Percentiles rank a stretch among this genome's conserved stretches.
Evolutionary conservation across 2,329 filamentous ascomycete species (phyloP).

Genomic region (Colletotrichum sp.): DNA sequence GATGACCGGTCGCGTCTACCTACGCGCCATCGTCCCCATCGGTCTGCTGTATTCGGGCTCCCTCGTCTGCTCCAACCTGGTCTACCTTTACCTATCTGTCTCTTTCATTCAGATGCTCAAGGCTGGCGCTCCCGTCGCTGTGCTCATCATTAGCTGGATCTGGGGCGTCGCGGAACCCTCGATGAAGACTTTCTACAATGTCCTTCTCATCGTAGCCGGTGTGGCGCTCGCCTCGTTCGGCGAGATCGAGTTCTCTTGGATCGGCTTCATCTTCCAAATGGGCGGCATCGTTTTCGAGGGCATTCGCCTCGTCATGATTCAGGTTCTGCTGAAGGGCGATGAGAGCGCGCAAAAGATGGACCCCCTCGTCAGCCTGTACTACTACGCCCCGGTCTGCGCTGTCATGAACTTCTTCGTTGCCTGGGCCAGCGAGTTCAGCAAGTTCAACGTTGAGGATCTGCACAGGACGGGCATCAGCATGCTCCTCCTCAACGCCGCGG

Average conservation of each 20-base stretch:
- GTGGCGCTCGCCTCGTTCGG: conserved; percentile 60
- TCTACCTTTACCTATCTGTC: conserved; percentile 71
- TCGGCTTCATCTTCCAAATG: conserved; percentile 72
- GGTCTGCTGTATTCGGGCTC: conserved; percentile 69
- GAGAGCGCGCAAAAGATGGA: conserved; percentile 78
- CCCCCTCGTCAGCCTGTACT: conserved; percentile 85
- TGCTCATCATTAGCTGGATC: conserved; percentile 69
- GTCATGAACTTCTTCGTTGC: conserved; percentile 78
- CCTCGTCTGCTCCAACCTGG: conserved; percentile 70
- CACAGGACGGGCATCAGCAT: conserved; percentile 67
- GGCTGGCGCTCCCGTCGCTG: conserved; percentile 70
- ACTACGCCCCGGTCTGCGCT: conserved; percentile 86
- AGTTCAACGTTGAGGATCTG: conserved; percentile 70
- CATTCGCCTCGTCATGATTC: conserved; percentile 82
- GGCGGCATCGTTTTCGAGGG: conserved; percentile 83
- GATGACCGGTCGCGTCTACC: conserved; percentile 65
- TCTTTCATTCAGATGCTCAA: conserved; percentile 76
- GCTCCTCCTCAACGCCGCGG: conserved; percentile 74
- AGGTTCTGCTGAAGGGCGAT: conserved; percentile 77
- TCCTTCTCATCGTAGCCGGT: conserved; percentile 57
- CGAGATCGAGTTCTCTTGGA: conserved; percentile 71
- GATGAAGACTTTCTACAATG: conserved; percentile 48
- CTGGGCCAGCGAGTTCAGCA: conserved; percentile 70
- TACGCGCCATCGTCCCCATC: conserved; percentile 69
- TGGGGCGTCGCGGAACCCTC: conserved; percentile 56